These are phyloP conservation scores for Penicillium sp. DNA, from an alignment of 2,329 filamentous ascomycete genomes.

Conservation along the genomic window DNA sequence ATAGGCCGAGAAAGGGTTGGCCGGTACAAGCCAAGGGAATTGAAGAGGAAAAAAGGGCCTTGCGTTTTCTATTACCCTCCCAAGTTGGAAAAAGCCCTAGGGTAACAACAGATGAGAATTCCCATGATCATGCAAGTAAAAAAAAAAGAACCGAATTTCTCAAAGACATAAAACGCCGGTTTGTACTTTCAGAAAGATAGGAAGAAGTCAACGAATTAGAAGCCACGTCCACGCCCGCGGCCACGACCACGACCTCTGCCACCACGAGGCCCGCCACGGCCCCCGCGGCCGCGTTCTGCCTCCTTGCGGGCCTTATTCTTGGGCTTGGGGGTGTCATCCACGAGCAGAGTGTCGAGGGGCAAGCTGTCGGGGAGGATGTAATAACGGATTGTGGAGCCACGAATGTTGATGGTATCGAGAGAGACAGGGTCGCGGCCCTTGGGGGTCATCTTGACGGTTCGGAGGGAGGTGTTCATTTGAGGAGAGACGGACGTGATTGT, in stretches of 20 bases:
- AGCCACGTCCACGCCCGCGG: constrained; percentile 55
- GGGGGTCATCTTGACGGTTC: constrained; percentile 94
- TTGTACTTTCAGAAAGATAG: constrained; percentile 26
- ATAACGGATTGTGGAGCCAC: constrained; percentile 93
- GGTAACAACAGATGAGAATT: constrained; percentile 25
- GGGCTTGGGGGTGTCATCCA: constrained; percentile 95
- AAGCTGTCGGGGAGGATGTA: constrained; percentile 95
- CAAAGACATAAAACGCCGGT: constrained; percentile 27
- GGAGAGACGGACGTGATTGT: constrained; percentile 96
- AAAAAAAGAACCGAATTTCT: constrained; percentile 21
- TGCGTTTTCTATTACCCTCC: constrained; percentile 24
- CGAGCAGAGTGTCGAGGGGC: constrained; percentile 89
- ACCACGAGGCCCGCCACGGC: constrained; percentile 51
- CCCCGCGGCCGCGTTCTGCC: constrained; percentile 54
- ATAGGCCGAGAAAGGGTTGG: not conserved
- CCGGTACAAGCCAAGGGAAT: constrained; percentile 1
- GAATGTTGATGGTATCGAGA: constrained; percentile 94
- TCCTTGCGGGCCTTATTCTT: constrained; percentile 99
- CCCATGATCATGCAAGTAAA: constrained; percentile 27
- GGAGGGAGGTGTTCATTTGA: constrained; percentile 97
- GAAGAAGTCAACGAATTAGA: constrained; percentile 29
- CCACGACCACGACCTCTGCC: constrained; percentile 54
- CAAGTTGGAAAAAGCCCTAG: constrained; percentile 29
- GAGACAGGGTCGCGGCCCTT: constrained; percentile 83
- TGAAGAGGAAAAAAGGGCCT: constrained; percentile 12